These are phyloP conservation scores for Kregervanrija fluxuum DNA, from an alignment of 805 yeast genomes.

Conservation along the genomic window DNA sequence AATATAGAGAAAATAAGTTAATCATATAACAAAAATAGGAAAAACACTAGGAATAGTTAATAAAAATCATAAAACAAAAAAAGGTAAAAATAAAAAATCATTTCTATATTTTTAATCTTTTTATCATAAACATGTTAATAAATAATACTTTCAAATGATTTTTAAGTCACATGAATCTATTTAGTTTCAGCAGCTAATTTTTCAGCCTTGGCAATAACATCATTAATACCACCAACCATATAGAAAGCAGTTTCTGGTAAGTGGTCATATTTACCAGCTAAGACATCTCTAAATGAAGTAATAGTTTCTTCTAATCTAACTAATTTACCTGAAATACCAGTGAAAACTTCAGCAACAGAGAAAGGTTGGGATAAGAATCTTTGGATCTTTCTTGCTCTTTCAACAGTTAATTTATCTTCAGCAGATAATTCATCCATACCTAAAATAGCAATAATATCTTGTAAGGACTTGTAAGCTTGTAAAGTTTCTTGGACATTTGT, in stretches of 20 bases:
- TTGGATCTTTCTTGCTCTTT: slow-evolving; percentile 99
- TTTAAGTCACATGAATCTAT: slow-evolving; percentile 26
- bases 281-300: slow-evolving; percentile 90
- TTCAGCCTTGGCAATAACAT: slow-evolving; percentile 97
- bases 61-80: slow-evolving; percentile 9
- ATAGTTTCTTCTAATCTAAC: slow-evolving; percentile 96
- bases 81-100: slow-evolving; percentile 2
- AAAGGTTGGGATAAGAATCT: slow-evolving; percentile 99
- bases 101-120: neutral
- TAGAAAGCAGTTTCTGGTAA: slow-evolving; percentile 99
- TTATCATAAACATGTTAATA: neutral
- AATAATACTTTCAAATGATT: neutral
- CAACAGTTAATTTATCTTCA: slow-evolving; percentile 97
- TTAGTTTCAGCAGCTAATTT: slow-evolving; percentile 92
- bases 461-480: slow-evolving; percentile 99
- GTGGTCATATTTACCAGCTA: slow-evolving; percentile 97
- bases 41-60: slow-evolving; percentile 12
- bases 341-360: slow-evolving; percentile 99
- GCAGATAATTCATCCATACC: slow-evolving; percentile 99
- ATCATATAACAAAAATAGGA: neutral
- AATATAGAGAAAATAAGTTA: slow-evolving; percentile 4
- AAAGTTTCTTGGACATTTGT: slow-evolving; percentile 94
- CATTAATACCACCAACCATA: slow-evolving; percentile 99
- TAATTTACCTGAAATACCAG: slow-evolving; percentile 98
- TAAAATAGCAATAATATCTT: slow-evolving; percentile 99